Base-by-base conservation (phyloP, 805 yeast genomes). In the Sugiyamaella boreocaroliniensis region DNA sequence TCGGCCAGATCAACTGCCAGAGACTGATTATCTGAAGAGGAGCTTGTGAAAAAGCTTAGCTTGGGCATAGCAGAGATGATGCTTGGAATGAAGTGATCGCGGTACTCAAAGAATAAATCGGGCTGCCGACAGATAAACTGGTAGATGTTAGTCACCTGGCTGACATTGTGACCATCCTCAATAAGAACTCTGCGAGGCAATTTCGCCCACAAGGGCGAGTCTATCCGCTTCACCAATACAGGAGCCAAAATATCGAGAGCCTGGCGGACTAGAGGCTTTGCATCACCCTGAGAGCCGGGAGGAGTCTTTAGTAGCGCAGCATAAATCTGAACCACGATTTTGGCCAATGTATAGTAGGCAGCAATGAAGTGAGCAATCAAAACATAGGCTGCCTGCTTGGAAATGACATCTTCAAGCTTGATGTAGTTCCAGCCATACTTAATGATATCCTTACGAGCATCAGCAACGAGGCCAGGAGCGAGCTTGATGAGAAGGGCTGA, bases 401-500 rank as follows among this genome's bases (percentile, higher is more conserved):
- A 81, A 48, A 89, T 79, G 49, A 83, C 78, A 64, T 93, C 99
- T 57, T 90, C 97, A 32, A 90, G 71, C 60, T 88, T 88, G 63
- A 93, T 84, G 62, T 83, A 86, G 59, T 87, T 86, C 99, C 99
- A 93, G 60, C 89, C 86, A 70, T 89, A 93, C 66, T 88, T 89
- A 67, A 93, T 88, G 43, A 93, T 81, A 60, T 89, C 96, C 64
- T 89, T 92, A 43, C 86, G 76, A 58, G 79, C 76, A 14, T 80
- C 85, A 7, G 77, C 71, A 22, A 88, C 75, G 10, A 75, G 68
- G 0, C 71, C 67, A 0, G 95, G 82, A 1, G 86, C 82, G 68
- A 81, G 79, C 62, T 83, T 82, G 22, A 89, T 79, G 44, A 93
- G 70, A 44, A 85, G 69, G 0, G 96, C 82, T 0, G 98, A 85